Percentiles rank a stretch among this genome's conserved stretches.
Evolutionary conservation across 2,329 filamentous ascomycete species (phyloP).

Genomic region (Zymoseptoria tritici): DNA sequence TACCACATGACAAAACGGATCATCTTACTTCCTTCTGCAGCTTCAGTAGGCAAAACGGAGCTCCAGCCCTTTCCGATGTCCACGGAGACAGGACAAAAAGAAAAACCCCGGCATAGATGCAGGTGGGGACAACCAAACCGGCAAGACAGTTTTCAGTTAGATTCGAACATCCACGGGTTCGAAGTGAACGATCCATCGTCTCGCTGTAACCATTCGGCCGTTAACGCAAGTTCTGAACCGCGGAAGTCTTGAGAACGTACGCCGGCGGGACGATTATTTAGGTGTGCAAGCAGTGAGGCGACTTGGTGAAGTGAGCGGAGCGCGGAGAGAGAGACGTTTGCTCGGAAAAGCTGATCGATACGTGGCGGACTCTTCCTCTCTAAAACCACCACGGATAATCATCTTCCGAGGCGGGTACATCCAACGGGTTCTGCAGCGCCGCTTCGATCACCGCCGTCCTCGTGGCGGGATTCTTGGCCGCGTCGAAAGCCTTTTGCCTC

Average conservation of each 20-base stretch:
- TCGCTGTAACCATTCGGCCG: background rate
- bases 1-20: too few species aligned
- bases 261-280: background rate
- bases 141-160: background rate
- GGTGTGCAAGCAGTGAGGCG: background rate
- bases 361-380: background rate
- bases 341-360: background rate
- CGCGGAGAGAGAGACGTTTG: background rate
- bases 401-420: background rate
- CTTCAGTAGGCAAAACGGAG: too few species aligned
- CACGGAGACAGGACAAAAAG: background rate
- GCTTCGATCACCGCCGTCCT: conserved; percentile 33
- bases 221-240: background rate
- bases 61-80: background rate
- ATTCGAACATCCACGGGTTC: background rate
- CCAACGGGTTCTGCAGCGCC: conserved; percentile 26
- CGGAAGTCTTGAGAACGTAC: background rate
- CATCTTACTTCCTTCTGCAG: too few species aligned
- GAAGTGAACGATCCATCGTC: background rate
- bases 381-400: background rate
- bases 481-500: conserved; percentile 31
- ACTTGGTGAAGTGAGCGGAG: background rate
- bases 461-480: conserved; percentile 7
- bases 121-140: background rate
- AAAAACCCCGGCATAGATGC: background rate